Conservation (phyloP, 2,329 filamentous ascomycete genomes). For the Lasiodiplodia gonubiensis region DNA sequence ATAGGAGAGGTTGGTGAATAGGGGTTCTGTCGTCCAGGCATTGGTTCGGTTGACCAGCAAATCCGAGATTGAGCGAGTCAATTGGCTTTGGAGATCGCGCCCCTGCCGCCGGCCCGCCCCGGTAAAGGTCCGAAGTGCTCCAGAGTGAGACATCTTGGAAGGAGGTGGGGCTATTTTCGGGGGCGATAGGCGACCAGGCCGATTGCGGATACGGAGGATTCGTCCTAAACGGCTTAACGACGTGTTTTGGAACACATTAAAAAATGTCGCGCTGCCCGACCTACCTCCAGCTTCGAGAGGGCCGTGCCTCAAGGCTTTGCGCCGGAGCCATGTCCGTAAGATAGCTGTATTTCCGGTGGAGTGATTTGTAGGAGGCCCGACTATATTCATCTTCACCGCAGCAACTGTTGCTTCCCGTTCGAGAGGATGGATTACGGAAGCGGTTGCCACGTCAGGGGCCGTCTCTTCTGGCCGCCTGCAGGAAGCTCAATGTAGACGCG, state of each 20-base stretch:
- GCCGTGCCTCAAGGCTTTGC: no score
- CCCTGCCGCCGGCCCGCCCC: slow-evolving; percentile 1
- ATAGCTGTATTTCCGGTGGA: not conserved
- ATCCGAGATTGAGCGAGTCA: slow-evolving; percentile 25
- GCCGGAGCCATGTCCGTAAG: not conserved
- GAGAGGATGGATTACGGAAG: not conserved
- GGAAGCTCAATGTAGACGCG: not conserved
- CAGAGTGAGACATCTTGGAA: slow-evolving; percentile 10
- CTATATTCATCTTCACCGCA: not conserved
- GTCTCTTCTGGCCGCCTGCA: not conserved
- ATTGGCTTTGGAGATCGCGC: slow-evolving; percentile 20
- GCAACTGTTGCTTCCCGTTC: not conserved
- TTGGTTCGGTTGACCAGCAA: slow-evolving; percentile 23
- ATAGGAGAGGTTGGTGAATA: slow-evolving; percentile 23
- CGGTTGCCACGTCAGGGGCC: slow-evolving; percentile 15
- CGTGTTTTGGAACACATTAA: no score
- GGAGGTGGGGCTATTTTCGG: not conserved
- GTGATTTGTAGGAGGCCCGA: not conserved
- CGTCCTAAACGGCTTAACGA: not conserved
- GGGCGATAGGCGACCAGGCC: not conserved
- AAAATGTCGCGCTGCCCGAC: not conserved
- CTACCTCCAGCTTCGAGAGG: not conserved
- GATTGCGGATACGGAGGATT: not conserved
- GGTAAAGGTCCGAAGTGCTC: slow-evolving; percentile 3
- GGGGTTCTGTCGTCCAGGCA: slow-evolving; percentile 14